Conservation (phyloP, 768 basidiomycete species). For the Suillus paluster region DNA sequence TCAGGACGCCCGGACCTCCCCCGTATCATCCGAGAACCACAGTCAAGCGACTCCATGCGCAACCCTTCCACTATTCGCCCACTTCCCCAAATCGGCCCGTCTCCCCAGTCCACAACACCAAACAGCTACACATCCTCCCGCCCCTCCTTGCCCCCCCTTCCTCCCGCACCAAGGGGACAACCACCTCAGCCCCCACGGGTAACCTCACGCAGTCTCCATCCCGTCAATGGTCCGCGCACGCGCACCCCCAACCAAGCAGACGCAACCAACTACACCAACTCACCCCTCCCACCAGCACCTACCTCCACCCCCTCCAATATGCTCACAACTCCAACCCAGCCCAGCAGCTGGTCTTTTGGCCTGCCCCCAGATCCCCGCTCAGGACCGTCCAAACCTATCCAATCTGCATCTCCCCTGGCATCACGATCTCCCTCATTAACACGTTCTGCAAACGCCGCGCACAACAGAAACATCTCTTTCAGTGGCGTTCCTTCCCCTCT, state of each 20-base stretch:
- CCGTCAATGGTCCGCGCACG: conserved; percentile 37
- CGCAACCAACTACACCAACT: conserved; percentile 46
- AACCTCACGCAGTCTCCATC: conserved; percentile 37
- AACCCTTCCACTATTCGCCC: conserved; percentile 27
- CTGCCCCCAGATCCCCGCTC: conserved; percentile 67
- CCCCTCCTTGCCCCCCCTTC: conserved; percentile 63
- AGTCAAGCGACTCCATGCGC: conserved; percentile 56
- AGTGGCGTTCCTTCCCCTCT: conserved; percentile 48
- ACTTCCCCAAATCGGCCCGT: conserved; percentile 27
- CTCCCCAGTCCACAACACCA: conserved; percentile 31
- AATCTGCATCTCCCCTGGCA: conserved; percentile 33
- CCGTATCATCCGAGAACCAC: conserved; percentile 66
- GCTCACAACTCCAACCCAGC: conserved; percentile 46
- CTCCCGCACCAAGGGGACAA: conserved; percentile 69
- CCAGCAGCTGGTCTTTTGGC: conserved; percentile 51
- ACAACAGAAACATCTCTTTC: conserved; percentile 57
- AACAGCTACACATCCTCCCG: conserved; percentile 43
- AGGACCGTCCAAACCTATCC: conserved; percentile 49
- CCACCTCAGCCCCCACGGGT: conserved; percentile 46
- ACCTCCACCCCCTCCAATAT: conserved; percentile 33
- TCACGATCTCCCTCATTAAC: conserved; percentile 25
- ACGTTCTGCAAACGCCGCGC: conserved; percentile 51
- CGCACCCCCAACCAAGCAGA: conserved; percentile 67
- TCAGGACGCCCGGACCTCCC: conserved; percentile 67
- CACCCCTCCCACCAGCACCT: conserved; percentile 48